Base-by-base conservation (phyloP, 1,284 basidiomycete species). In the Athelia psychrophila region DNA sequence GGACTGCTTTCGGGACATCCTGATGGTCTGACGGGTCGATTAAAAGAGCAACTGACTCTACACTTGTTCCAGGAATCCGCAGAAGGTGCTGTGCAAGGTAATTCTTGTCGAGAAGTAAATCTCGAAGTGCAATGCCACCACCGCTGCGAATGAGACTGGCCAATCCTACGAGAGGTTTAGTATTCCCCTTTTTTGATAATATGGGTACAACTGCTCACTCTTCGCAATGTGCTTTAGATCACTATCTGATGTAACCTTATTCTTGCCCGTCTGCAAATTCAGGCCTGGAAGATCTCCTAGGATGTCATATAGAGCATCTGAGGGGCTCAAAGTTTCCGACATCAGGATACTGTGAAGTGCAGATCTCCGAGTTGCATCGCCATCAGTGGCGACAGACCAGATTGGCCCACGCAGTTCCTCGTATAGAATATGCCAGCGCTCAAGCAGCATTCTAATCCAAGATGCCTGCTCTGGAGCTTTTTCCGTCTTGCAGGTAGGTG, bases 371-470 rank as follows among this genome's bases (percentile, higher is more conserved):
- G 38, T 50, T 13, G 51, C 47, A 35, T 58, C 57, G 5, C 58
- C 55, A 44, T 60, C 58, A 2, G 57, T 56, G 6, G 57, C 49
- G 44, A 58, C 50, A 3, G 53, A 56, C 55, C 57, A 60, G 16
- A 54, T 20, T 6, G 35, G 35, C 1, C 58, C 57, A 27, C 56
- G 25, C 13, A 25, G 48, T 16, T 4, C 36, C 0, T 36, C 46
- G 2, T 16, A 51, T 27, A 16, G 6, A 1, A 2, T 19, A 3
- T 44, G 8, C 49, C 44, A 12, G 45, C 47, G 6, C 54, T 49
- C 4, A 36, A 33, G 33, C 53, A 36, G 24, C 48, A 53, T 35
- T n/a, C n/a, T 10, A n/a, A 55, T 44, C 2, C 44, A 50, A 10
- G 40, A 16, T 18, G 51, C 53, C 25, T 56, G 12, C 47, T 15